Evolutionary conservation across 352 stramenopile species (phyloP), one percentile per base, ranked within the genome.

Genomic region (Pythium dissimile): DNA sequence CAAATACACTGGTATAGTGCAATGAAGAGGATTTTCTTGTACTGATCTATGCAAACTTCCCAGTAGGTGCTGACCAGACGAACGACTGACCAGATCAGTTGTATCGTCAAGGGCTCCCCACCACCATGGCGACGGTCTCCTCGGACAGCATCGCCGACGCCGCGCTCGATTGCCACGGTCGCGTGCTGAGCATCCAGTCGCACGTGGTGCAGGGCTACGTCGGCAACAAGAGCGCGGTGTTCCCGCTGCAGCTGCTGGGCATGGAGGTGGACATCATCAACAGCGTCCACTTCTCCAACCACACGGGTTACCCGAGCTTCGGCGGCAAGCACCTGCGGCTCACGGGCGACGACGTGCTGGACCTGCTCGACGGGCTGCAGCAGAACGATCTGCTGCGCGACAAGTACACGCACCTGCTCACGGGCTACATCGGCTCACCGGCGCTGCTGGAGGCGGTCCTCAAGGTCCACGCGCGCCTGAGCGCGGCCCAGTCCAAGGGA

Each of bases 251-350:
- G 69, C 72, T 90, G 56, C 73, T 94, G 28, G 83, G 85, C 18
- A 76, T 93, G 69, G 85, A 95, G 49, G 85, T 93, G 35, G 85
- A 95, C 68, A 79, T 88, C 43, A 89, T 95, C 71, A 93, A 95
- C 65, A 93, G 77, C 53, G 80, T 95, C 18, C 83, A 95, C 58
- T 92, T 95, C 56, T 92, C 83, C 71, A 93, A 95, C 67, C 83
- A 93, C 69, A 92, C 81, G 26, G 85, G 85, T 3, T 95, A 93
- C 71, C 63, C 61, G 32, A 82, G 81, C 47, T 92, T 91, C 58
- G 78, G 70, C 20, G 83, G 83, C 52, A 82, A 86, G 49, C 68
- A 69, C 52, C 51, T 78, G 60, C 75, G 79, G 9, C 82, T 92
- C 55, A 76, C 67, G 26, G 80, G 82, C 42, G 75, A 88, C 30